Base-by-base conservation (phyloP, 352 stramenopile genomes). In the Globisporangium solare region DNA sequence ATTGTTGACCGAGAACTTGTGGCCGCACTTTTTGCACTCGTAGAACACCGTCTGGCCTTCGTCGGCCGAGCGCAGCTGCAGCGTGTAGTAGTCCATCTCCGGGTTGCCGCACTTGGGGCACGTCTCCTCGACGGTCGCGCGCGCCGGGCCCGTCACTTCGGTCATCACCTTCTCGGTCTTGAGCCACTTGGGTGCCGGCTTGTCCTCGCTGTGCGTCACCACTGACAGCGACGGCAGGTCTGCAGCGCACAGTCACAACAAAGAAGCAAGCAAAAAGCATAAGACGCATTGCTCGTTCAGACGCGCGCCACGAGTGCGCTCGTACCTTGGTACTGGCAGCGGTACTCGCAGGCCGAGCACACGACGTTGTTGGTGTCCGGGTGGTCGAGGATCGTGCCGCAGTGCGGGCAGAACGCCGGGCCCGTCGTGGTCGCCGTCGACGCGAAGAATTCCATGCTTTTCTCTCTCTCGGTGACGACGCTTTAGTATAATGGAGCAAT, bases 1-100 rank as follows among this genome's bases (percentile, higher is more conserved):
- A 63, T 92, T 94, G 68, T 94, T 94, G 67, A 94, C 84, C 15
- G 84, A 94, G 70, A 79, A 92, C 65, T 92, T 90, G 76, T 92
- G 83, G 35, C 85, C 86, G 60, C 97, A 99, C 62, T 98, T 96
- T 70, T 96, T 96, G 75, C 97, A 99, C 79, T 99, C 97, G 76
- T 99, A 99, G 74, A 99, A 99, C 10, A 99, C 97, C 42, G 97
- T 99, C 73, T 99, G 97, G 14, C 97, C 97, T 82, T 99, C 97
- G 88, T 99, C 97, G 20, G 97, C 97, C 48, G 90, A 98, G 61
- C 97, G 86, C 65, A 99, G 73, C 76, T 99, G 97, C 73, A 99
- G 94, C 60, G 97, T 99, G 71, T 99, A 99, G 79, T 99, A 99
- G 67, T 97, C 92, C 71, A 99, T 98, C 73, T 99, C 85, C 11